Evolutionary conservation across 345 rosid species (phyloP).

Genomic region (Passiflora organensis): DNA sequence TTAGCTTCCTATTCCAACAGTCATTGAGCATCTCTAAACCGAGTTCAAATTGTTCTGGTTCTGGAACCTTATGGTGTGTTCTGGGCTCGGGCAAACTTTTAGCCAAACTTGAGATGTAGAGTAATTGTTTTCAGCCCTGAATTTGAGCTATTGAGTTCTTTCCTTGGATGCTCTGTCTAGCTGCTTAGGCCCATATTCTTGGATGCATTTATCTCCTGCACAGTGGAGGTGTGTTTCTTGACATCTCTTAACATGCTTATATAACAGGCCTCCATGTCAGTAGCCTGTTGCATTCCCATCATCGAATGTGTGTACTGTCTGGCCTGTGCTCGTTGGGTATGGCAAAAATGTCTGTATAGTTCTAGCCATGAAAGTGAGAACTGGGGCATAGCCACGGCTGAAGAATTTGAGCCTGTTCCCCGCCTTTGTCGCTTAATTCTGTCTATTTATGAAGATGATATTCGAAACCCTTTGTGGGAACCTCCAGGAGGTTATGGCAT

Average conservation of each 20-base stretch:
- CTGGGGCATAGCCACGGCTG: constrained; percentile 73
- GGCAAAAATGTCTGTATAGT: constrained; percentile 81
- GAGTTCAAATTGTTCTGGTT: no score
- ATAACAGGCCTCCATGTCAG: constrained; percentile 65
- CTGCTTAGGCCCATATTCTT: no score
- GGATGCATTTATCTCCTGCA: no score
- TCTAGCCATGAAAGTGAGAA: constrained; percentile 87
- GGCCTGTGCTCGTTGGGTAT: constrained; percentile 80
- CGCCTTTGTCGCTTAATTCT: constrained; percentile 68
- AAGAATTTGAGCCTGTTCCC: constrained; percentile 78
- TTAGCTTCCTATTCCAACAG: no score
- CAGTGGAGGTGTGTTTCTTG: constrained; percentile 8
- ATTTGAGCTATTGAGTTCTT: no score
- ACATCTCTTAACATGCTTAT: constrained; percentile 23
- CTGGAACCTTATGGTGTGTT: no score
- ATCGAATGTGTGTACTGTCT: constrained; percentile 86
- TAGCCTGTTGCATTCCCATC: constrained; percentile 72
- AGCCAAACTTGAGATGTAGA: no score
- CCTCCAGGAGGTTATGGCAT: constrained; percentile 86
- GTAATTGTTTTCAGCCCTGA: no score
- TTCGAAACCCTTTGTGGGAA: constrained; percentile 70
- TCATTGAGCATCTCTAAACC: no score
- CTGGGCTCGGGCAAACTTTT: no score
- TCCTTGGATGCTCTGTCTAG: no score
- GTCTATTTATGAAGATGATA: constrained; percentile 73